These are phyloP conservation scores for Fomitopsis pinicola DNA, from an alignment of 1,284 basidiomycete genomes.

Conservation along the genomic window DNA sequence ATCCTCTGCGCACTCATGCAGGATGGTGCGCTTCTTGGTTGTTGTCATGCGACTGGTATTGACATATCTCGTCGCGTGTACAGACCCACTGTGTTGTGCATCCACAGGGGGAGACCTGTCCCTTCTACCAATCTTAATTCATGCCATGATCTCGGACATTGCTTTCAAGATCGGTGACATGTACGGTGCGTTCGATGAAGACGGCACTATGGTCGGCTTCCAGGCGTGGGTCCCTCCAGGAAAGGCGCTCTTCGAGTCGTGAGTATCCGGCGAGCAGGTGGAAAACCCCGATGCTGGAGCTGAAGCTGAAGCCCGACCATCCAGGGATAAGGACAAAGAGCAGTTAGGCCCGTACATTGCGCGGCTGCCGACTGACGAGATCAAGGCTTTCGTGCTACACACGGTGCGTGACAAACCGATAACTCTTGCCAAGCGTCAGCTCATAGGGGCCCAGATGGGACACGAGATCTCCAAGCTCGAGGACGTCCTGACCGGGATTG, in stretches of 20 bases:
- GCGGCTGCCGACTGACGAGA: no score
- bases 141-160: neutral
- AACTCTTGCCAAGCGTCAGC: no score
- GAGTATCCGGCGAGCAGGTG: neutral
- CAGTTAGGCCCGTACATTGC: neutral
- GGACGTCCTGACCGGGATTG: no score
- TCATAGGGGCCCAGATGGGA: no score
- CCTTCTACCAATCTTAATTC: neutral
- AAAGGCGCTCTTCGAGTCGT: conserved; percentile 4
- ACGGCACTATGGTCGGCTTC: conserved; percentile 9
- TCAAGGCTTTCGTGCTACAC: no score
- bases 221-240: conserved; percentile 6
- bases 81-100: conserved; percentile 1
- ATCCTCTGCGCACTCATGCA: neutral
- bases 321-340: conserved; percentile 11
- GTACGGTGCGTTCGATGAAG: conserved; percentile 10
- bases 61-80: no score
- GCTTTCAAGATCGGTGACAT: conserved; percentile 8
- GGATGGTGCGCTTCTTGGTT: neutral
- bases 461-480: no score
- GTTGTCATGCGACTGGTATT: no score
- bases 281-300: neutral
- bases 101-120: neutral
- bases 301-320: neutral
- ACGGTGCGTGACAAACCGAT: no score